Evolutionary conservation across 805 yeast species (phyloP), one percentile per base, ranked within the genome.

Genomic region (Myxozyma lipomycoides): DNA sequence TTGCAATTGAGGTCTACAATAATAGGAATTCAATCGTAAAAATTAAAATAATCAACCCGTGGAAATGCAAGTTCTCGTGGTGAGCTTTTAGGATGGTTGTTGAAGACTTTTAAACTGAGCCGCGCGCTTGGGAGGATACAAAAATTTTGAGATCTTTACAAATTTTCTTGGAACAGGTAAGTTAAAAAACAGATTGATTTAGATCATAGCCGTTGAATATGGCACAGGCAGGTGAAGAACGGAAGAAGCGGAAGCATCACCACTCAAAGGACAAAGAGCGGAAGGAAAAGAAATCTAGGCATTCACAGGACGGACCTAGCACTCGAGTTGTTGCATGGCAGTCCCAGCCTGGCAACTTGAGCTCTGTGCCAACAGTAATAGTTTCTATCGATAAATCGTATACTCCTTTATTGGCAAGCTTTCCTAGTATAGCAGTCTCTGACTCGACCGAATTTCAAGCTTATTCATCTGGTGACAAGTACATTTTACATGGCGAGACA

Each of bases 401-500:
- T 15, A 44, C 52, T 12, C 53, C 57, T 15, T 47, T 54, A 25
- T 4, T 43, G 48, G 56, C 48, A 4, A 43, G 86, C 62, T 83
- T 89, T 72, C 85, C 85, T 62, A 96, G 96, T 3, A 73, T 85
- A 46, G 70, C 74, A 22, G 76, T 83, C 2, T 83, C 91, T 34
- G 66, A 69, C 5, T 73, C 76, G 12, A 78, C 84, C 5, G 65
- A 70, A 30, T 85, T 90, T 61, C 80, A 83, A 40, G 69, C 87
- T 34, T 86, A 78, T 68, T 74, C 77, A 61, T 75, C 78, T 30
- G 51, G 59, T 10, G 67, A 73, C 17, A 71, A 72, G n/a, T 73
- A 73, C 50, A 64, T 81, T 17, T 64, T 88, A 40, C 95, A 86
- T 63, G 97, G 96, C 23, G 93, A 88, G 64, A 82, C 78, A 58